Percentiles rank a stretch among this genome's conserved stretches.
Evolutionary conservation across 352 stramenopile genomes (phyloP).

Genomic region (Saprolegnia diclina): DNA sequence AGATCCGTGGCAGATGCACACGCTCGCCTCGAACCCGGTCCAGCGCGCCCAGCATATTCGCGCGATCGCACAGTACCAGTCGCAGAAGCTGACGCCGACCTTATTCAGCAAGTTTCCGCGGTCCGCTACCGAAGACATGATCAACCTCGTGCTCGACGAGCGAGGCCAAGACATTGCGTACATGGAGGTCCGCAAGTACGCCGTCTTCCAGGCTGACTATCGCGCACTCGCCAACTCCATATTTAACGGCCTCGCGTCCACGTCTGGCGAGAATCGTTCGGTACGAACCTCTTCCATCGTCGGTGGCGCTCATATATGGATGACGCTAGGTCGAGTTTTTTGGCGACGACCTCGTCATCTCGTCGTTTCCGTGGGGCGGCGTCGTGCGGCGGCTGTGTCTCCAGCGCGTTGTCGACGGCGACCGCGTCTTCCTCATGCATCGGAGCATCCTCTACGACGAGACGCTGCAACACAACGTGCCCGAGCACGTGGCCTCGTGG

Average conservation of each 20-base stretch:
- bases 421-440: slow-evolving; percentile 9
- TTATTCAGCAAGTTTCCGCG: slow-evolving; percentile 11
- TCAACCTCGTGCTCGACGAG: slow-evolving; percentile 22
- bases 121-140: slow-evolving; percentile 6
- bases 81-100: slow-evolving; percentile 10
- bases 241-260: slow-evolving; percentile 4
- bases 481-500: neutral
- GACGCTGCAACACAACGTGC: neutral
- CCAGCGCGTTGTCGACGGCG: neutral
- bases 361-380: neutral
- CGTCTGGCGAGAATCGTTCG: neutral
- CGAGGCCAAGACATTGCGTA: slow-evolving; percentile 20
- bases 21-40: slow-evolving; percentile 9
- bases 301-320: neutral
- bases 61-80: slow-evolving; percentile 6
- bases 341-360: slow-evolving; percentile 13
- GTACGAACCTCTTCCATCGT: neutral
- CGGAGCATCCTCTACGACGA: slow-evolving; percentile 20
- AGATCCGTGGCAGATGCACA: slow-evolving; percentile 16
- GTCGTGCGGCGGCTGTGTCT: neutral
- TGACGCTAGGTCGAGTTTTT: neutral
- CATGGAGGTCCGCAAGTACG: slow-evolving; percentile 22
- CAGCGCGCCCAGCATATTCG: neutral
- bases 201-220: neutral
- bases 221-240: neutral